Conservation (phyloP, 768 basidiomycete genomes). For the Termitomyces sp. region DNA sequence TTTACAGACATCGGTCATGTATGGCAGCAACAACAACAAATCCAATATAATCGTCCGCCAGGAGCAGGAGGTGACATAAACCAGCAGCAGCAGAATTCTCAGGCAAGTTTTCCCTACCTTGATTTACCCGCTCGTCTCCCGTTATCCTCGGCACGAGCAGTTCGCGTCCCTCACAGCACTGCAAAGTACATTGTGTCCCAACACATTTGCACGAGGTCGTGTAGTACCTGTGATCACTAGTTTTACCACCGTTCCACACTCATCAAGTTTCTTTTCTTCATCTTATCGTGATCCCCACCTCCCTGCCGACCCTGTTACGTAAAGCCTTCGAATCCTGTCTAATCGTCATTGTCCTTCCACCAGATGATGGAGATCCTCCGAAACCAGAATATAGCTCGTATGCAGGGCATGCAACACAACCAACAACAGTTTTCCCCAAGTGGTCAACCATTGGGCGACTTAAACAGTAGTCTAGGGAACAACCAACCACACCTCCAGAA, state of each 20-base stretch:
- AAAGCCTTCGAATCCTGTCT: constrained; percentile 15
- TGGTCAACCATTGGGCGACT: constrained; percentile 31
- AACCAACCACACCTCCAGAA: constrained; percentile 24
- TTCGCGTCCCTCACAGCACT: constrained; percentile 7
- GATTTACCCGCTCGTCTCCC: constrained; percentile 2
- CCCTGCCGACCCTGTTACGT: constrained; percentile 16
- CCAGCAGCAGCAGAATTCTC: constrained; percentile 33
- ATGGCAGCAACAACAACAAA: constrained; percentile 55
- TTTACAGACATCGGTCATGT: constrained; percentile 49
- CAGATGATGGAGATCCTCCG: constrained; percentile 43
- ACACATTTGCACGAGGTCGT: constrained; percentile 6
- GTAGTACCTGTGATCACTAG: constrained; percentile 9
- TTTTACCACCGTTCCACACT: constrained; percentile 1
- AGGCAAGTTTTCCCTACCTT: constrained; percentile 34
- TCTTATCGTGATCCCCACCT: constrained; percentile 16
- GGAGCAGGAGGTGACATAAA: constrained; percentile 38
- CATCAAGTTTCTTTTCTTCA: constrained; percentile 4
- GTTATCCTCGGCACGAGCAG: constrained; percentile 7
- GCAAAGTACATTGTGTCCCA: constrained; percentile 6
- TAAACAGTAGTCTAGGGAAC: constrained; percentile 22
- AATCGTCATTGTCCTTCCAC: constrained; percentile 18
- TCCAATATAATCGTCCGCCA: constrained; percentile 38
- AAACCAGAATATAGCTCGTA: constrained; percentile 34
- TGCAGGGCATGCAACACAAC: constrained; percentile 28
- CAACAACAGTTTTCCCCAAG: constrained; percentile 39